Evolutionary conservation across 129 eudicot species (phyloP).

Genomic region (Silybum marianum): DNA sequence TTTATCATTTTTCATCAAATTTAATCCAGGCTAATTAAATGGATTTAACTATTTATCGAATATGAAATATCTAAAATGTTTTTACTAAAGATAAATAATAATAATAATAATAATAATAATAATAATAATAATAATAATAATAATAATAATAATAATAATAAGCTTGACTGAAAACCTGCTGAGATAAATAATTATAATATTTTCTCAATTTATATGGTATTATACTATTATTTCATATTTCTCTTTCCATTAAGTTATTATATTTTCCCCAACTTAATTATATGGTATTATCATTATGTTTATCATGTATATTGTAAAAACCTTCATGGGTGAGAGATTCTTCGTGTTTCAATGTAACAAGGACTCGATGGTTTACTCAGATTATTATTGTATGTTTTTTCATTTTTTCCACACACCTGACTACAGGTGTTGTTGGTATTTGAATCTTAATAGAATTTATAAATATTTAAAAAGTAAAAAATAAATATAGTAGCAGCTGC

Average conservation of each 20-base stretch:
- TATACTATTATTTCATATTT: neutral
- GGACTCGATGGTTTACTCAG: too few species aligned
- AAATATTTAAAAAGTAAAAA: neutral
- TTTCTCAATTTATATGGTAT: neutral
- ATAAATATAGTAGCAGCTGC: neutral
- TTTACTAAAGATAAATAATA: neutral
- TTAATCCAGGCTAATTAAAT: neutral
- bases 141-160: neutral
- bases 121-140: neutral
- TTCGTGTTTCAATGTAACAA: neutral
- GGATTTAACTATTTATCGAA: neutral
- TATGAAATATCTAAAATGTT: neutral
- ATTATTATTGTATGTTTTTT: too few species aligned
- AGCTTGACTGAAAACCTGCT: neutral
- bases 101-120: neutral
- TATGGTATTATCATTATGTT: neutral
- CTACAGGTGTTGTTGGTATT: neutral
- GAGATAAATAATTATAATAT: neutral
- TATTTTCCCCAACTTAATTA: neutral
- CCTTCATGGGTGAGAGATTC: neutral
- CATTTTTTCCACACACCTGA: neutral
- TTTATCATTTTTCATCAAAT: too few species aligned
- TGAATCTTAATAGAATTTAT: neutral
- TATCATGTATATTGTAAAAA: neutral
- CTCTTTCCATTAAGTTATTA: neutral